Evolutionary conservation across 805 yeast genomes (phyloP), one percentile per base, ranked within the genome.

Genomic region (Ogataea chonburiensis): DNA sequence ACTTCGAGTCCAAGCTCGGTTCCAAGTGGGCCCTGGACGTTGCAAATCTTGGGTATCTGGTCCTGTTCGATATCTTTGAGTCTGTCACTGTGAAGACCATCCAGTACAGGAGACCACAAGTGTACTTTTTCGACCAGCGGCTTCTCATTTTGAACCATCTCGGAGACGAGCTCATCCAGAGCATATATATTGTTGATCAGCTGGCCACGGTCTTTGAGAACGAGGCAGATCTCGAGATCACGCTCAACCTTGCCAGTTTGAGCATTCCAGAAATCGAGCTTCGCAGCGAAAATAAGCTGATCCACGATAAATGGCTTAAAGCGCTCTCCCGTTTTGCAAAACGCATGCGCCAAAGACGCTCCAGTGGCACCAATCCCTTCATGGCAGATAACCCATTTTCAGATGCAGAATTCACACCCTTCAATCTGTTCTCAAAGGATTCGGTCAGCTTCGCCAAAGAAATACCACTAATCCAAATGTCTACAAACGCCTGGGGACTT

Each of bases 401-500:
- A n/a, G 28, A 14, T 5, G 10, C 24, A 1, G 43, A 34, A 13
- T 38, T 34, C 11, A 32, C 19, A 12, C 19, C 24, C 2, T 23
- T 28, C n/a, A 32, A 22, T n/a, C 16, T 31, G 2, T 34, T 28
- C 13, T 26, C 30, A 24, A 31, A 37, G 23, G 34, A 34, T 10
- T 12, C 12, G 10, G 13, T 11, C 10, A 28, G 38, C 13, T 38
- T 48, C 15, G 35, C 50, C n/a, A 27, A 29, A 12, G 40, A 45
- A 15, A 32, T 62, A 6, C 64, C 73, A 4, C 45, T 75, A 17
- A 61, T 63, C 20, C 77, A 75, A 47, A 54, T 76, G 42, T 70
- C 82, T 1, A 63, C 71, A 1, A 77, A 70, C 43, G 69, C 70
- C 1, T 73, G 82, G 78, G 52, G 52, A 7, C 44, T 70, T 7